phyloP scores from a whole-genome alignment of 768 basidiomycete species.

The Macrolepiota fuliginosa region DNA sequence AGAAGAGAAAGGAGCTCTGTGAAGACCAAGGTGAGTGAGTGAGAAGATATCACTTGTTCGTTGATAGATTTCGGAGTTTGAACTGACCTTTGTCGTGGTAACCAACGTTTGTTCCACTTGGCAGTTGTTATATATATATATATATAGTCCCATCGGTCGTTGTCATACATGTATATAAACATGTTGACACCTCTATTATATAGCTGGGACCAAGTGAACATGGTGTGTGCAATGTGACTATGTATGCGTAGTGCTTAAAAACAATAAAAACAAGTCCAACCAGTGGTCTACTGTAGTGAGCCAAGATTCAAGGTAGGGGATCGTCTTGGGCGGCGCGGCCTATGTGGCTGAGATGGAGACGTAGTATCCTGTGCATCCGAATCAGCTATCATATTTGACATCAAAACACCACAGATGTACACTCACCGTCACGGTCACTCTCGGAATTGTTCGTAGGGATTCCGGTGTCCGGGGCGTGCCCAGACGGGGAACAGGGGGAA shows the following conservation, averaged over 20 bases:
- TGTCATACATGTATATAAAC: no score
- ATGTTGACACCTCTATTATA: neutral
- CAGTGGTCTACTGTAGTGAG: neutral
- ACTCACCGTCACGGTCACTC: conserved; percentile 5
- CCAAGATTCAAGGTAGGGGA: conserved; percentile 6
- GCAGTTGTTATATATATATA: neutral
- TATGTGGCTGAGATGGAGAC: neutral
- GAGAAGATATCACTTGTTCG: neutral
- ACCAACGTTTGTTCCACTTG: conserved; percentile 15
- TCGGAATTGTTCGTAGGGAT: conserved; percentile 1
- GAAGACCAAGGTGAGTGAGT: conserved; percentile 19
- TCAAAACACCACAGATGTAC: neutral
- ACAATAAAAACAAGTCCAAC: neutral
- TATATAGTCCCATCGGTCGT: neutral
- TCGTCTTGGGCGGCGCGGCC: neutral
- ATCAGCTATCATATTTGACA: neutral
- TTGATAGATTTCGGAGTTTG: conserved; percentile 20
- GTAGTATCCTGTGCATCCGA: neutral
- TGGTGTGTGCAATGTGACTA: neutral
- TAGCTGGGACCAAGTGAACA: neutral
- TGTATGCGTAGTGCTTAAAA: neutral
- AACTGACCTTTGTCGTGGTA: conserved; percentile 10
- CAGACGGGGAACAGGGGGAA: conserved; percentile 23
- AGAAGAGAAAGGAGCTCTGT: conserved; percentile 17
- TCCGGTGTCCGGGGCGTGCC: conserved; percentile 10